Evolutionary conservation across 257 asterid species (phyloP).

Genomic region (Solanum neorickii): DNA sequence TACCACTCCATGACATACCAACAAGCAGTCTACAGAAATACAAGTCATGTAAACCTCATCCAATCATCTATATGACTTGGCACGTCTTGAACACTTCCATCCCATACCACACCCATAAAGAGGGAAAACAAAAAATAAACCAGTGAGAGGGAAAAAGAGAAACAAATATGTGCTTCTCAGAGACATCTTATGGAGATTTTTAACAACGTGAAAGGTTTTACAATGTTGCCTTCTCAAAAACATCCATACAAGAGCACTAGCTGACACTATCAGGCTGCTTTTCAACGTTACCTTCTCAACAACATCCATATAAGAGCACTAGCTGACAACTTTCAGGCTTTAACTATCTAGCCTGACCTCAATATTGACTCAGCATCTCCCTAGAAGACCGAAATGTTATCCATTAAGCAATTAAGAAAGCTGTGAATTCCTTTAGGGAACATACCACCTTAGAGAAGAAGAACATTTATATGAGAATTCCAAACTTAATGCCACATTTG

Average conservation of each 20-base stretch:
- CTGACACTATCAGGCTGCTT: neutral
- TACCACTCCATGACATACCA: neutral
- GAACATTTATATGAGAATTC: neutral
- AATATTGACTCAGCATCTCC: neutral
- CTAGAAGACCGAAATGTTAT: neutral
- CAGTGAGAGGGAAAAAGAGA: neutral
- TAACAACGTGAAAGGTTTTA: neutral
- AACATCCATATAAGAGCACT: neutral
- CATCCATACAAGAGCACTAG: neutral
- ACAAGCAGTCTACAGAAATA: neutral
- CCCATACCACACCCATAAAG: neutral
- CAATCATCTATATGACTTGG: neutral
- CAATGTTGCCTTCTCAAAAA: neutral
- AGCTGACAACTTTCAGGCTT: neutral
- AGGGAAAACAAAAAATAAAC: neutral
- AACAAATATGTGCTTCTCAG: neutral
- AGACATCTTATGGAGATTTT: neutral
- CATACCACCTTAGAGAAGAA: neutral
- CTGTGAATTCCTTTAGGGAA: neutral
- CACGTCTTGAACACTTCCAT: neutral
- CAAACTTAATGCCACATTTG: neutral
- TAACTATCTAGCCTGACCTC: neutral
- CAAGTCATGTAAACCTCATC: neutral
- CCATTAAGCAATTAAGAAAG: neutral
- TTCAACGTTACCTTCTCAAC: neutral